Base-by-base conservation (phyloP, 495 filamentous ascomycete genomes). In the Cairneyella variabilis region DNA sequence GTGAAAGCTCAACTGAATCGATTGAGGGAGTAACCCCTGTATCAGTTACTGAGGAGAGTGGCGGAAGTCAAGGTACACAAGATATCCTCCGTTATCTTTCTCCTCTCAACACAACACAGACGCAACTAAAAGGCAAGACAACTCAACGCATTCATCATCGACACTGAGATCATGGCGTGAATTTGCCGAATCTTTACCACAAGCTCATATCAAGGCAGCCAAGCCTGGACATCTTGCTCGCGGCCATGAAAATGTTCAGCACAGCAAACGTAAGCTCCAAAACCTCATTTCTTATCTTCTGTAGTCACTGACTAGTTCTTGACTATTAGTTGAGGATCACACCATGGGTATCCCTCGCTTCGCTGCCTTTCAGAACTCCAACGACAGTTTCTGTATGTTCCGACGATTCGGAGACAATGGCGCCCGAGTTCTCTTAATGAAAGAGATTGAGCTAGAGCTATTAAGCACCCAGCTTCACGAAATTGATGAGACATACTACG, bases 271-370 rank as follows among this genome's bases (percentile, higher is more conserved):
- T 1, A 16, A 8, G 17, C 45, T 36, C 21, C 18, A 43, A n/a
- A 53, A 45, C 7, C 18, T 53, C 26, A 32, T 23, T 36, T 22
- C 27, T 37, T 8, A 53, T 14, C 21, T 21, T 14, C 28, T 38
- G 44, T 16, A 30, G 50, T 53, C n/a, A n/a, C n/a, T n/a, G n/a
- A 25, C 28, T 21, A 28, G 14, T 8, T n/a, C 22, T 37, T 38
- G n/a, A n/a, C n/a, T n/a, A n/a, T n/a, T 21, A 74, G 71, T 70
- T 45, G 58, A 66, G n/a, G 57, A 63, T 23, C 60, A 63, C 51
- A 57, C 56, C 1, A 5, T 36, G 23, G 71, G 71, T 8, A 64
- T 66, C 48, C 68, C 68, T 5, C 59, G 59, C 25, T 41, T 73
- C 4, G 69, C 66, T 0, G 64, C 65, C 0, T 62, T 71, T 32